Base-by-base conservation (phyloP, 202 grass and related monocot genomes). In the Carex sylvatica region DNA sequence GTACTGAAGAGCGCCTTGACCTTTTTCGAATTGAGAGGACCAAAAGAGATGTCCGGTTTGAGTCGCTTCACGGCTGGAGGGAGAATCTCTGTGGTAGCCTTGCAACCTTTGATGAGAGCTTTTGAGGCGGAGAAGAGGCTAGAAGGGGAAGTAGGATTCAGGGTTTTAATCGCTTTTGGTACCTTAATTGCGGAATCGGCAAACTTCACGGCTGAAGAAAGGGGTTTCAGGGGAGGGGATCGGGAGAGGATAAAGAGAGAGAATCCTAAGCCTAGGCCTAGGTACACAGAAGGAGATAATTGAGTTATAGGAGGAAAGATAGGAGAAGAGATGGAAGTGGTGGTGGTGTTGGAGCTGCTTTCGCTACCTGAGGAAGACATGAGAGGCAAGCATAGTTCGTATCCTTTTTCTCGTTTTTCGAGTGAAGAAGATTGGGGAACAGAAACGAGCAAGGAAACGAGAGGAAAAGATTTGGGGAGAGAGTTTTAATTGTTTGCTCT, bases 81-180 rank as follows among this genome's bases (percentile, higher is more conserved):
- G 88, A 60, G 72, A 83, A 91, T 85, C 67, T 70, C 83, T 31
- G 83, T 88, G 0, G 92, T 84, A 2, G 85, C 92, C 85, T 94
- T 92, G 87, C 92, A 97, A 42, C 90, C 89, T 87, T 94, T 94
- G 78, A 93, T 71, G 2, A 93, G 88, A 9, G 90, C 90, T 87
- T 91, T 97, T 61, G 88, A 94, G 0, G 92, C 94, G 15, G 90
- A 84, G 67, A 94, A 70, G 83, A 94, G 51, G 11, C 14, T 89
- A 76, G 40, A 84, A 89, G 62, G 88, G 31, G 68, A 89, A 51
- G 0, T 85, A 3, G 82, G 87, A 78, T 82, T 84, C 58, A 89
- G 36, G 3, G 35, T 58, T 30, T 55, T 83, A 3, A 97, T 82
- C 8, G 16, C 54, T 40, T 81, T 90, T 65, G 92, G 85, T 70